Evolutionary conservation across 768 basidiomycete genomes (phyloP), one percentile per base, ranked within the genome.

Genomic region (Clitopilus hobsonii): DNA sequence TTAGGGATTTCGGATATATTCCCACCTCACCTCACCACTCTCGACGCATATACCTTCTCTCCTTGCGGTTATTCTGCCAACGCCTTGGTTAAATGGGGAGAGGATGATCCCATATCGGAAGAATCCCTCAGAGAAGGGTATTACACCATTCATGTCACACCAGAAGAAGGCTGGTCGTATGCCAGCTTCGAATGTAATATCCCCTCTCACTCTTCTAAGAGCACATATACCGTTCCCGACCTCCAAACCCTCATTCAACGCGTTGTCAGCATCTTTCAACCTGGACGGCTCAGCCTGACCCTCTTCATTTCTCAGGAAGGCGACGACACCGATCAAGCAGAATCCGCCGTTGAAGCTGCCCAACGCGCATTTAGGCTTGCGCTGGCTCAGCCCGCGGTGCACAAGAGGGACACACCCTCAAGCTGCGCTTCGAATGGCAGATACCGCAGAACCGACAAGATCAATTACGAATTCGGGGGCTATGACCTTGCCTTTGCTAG

Each of bases 151-250:
- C 97, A 99, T 68, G 96, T 98, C 56, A 99, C 97, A 0, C 97
- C 97, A 24, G 97, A 98, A 70, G 86, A 91, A 63, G 96, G 91
- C 54, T 98, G 94, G 90, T 97, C 94, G 47, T 99, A 97, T 70
- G 97, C 97, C 59, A 93, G 90, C 64, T 98, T 99, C 75, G 97
- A 99, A 72, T 96, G 93, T 75, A 99, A 99, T 71, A 84, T 97
- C n/a, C 92, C 92, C 24, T 69, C 74, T 14, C 72, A 72, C 54
- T 65, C 68, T 13, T 61, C 63, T 36, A 38, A 52, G 29, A 60
- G 61, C 48, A 56, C 49, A 14, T 55, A 49, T n/a, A 52, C 58
- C 16, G 64, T 90, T 38, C 94, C 92, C 24, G 86, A 92, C 69
- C 74, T 98, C 45, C 76, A 82, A 62, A 85, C 86, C 16, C 84